Evolutionary conservation across 305 asterid genomes (phyloP), one percentile per base, ranked within the genome.

Genomic region (Fraxinus angustifolia): DNA sequence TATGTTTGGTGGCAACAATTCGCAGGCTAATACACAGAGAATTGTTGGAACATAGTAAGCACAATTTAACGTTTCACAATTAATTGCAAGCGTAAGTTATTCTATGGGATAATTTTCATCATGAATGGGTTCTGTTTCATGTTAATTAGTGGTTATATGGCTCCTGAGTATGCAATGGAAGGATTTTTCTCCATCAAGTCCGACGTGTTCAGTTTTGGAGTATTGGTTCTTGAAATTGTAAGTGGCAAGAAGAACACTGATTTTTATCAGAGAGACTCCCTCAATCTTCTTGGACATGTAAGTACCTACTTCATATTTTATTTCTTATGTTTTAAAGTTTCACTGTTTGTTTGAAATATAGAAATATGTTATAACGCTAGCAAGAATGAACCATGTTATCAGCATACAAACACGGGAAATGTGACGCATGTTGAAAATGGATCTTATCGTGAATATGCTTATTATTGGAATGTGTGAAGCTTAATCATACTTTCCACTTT

Each of bases 11-110:
- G 88, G 89, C 40, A 87, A 81, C 62, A 85, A 80, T 23, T 82
- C 83, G 3, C 67, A 58, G 77, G 72, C 87, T 36, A 81, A 75
- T 38, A 89, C 92, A 0, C 80, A 82, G 2, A 60, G 85, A 45
- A 79, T 88, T 67, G 92, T 88, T 73, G 91, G 91, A 38, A 90
- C 92, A 65, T 85, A 68, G 90, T 88, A 82, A 85, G 89, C 76
- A 45, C 34, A 31, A 7, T 70, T 16, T 2, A 7, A 48, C 23
- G 0, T 14, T 2, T 34, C 21, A 19, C n/a, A 14, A 8, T 48
- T 14, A 48, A 50, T 50, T 50, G 8, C 3, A 50, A 4, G 23
- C 30, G 3, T 19, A 19, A 19, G 30, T 58, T 58, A 58, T 58
- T 58, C 12, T 19, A 17, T 58, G 10, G 30, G 68, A 58, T 58